These are phyloP conservation scores for Amanita rubescens DNA, from an alignment of 768 basidiomycete species.

Conservation along the genomic window DNA sequence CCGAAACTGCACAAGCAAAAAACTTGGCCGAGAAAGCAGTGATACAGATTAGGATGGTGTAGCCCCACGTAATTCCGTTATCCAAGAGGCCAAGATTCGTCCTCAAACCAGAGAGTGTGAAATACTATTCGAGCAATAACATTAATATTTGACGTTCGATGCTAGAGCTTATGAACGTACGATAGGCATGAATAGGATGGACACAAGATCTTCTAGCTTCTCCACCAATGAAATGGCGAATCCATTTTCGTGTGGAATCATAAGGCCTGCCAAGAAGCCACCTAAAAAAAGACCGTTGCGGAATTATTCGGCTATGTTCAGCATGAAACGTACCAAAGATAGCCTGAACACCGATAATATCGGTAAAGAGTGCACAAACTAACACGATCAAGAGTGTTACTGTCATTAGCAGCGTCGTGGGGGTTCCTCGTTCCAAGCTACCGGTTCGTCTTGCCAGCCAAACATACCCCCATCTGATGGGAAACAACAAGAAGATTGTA, in stretches of 20 bases:
- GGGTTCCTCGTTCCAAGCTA: conserved; percentile 63
- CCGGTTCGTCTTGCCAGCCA: conserved; percentile 67
- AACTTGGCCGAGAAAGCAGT: conserved; percentile 82
- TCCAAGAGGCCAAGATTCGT: conserved; percentile 79
- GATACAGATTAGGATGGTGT: conserved; percentile 62
- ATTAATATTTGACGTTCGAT: not conserved
- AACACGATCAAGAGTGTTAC: conserved; percentile 70
- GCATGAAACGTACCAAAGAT: conserved; percentile 44
- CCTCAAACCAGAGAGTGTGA: conserved; percentile 56
- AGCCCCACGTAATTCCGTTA: conserved; percentile 76
- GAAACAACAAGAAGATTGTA: conserved; percentile 57
- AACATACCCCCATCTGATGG: conserved; percentile 53
- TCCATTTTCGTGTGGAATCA: conserved; percentile 79
- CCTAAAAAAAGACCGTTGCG: conserved; percentile 30
- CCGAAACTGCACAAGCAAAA: conserved; percentile 53
- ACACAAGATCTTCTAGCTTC: conserved; percentile 83
- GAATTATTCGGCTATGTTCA: conserved; percentile 5
- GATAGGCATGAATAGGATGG: conserved; percentile 67
- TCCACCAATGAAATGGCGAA: conserved; percentile 76
- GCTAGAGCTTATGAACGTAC: conserved; percentile 34
- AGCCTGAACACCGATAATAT: conserved; percentile 73
- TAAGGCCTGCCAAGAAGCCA: conserved; percentile 75
- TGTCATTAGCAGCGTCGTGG: conserved; percentile 73
- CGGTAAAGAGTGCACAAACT: conserved; percentile 74
- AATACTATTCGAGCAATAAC: conserved; percentile 8